These are phyloP conservation scores for Tylopilus rubrobrunneus DNA, from an alignment of 768 basidiomycete genomes.

Conservation along the genomic window DNA sequence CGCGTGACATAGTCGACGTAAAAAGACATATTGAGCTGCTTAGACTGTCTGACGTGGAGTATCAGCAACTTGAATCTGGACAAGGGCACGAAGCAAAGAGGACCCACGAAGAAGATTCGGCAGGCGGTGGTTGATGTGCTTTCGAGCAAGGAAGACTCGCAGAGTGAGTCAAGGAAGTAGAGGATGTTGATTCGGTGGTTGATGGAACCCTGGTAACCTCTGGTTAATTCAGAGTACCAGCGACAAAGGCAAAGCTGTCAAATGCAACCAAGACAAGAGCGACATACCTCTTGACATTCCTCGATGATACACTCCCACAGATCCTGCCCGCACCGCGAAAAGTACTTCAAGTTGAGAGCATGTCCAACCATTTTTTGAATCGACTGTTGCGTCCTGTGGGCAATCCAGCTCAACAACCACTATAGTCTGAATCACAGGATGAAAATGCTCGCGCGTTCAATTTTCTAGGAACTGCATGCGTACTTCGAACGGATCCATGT, in stretches of 20 bases:
- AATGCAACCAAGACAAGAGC: too few species aligned
- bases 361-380: slow-evolving; percentile 86
- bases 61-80: not conserved
- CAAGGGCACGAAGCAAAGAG: too few species aligned
- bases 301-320: slow-evolving; percentile 92
- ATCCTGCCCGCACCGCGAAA: slow-evolving; percentile 82
- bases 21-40: slow-evolving; percentile 41
- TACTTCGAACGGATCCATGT: slow-evolving; percentile 54
- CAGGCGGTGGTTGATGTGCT: slow-evolving; percentile 40
- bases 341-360: slow-evolving; percentile 84
- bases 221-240: not conserved
- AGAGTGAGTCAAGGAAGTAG: slow-evolving; percentile 86
- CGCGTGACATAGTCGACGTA: slow-evolving; percentile 75
- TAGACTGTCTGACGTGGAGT: slow-evolving; percentile 25
- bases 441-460: slow-evolving; percentile 54
- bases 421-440: too few species aligned
- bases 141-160: slow-evolving; percentile 73
- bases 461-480: slow-evolving; percentile 67
- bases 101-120: slow-evolving; percentile 22
- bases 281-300: slow-evolving; percentile 77
- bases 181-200: slow-evolving; percentile 89
- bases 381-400: slow-evolving; percentile 75
- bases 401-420: too few species aligned
- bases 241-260: too few species aligned
- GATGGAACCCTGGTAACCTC: slow-evolving; percentile 53